Evolutionary conservation across 106 monocot genomes (phyloP), one percentile per base, ranked within the genome.

Genomic region (Allium sativum): DNA sequence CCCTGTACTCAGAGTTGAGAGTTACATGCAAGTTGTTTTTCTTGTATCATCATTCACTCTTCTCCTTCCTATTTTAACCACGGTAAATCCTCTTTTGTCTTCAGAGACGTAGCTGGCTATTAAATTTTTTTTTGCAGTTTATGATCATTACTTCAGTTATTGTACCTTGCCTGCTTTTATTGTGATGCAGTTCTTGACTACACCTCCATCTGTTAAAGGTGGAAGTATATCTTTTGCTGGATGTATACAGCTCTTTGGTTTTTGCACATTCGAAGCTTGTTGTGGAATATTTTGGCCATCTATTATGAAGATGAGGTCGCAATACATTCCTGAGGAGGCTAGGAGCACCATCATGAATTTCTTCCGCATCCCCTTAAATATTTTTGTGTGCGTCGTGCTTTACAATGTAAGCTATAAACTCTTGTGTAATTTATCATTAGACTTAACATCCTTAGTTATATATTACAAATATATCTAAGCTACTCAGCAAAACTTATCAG

Each of bases 341-440:
- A 86, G 94, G 62, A 94, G 94, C 79, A 94, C 94, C 9, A 94
- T 94, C 71, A 90, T 94, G 94, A 94, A 90, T 68, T 94, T 94
- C 77, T 94, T 94, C 80, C 85, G 94, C 15, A 81, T 94, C 50
- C 94, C 94, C 12, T 86, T 94, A 50, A 94, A 94, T 64, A 78
- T 89, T 48, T 94, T 94, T 65, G 94, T 90, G 52, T 94, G 94
- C 62, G 77, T 94, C 40, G 83, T 94, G 44, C 83, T 94, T 40
- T 94, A 94, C 73, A 94, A 90, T 77, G 94, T 94, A 79, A 94
- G 94, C n/a, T 50, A 2, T 50, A 50, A 50, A 13, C 63, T 56
- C 31, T 31, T 31, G 31, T 3, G 31, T 31, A 3, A 22, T 22
- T 22, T 22, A 31, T 31, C 31, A 3, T 31, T 31, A 31, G 0